These are phyloP conservation scores for Annulohypoxylon truncatum DNA, from an alignment of 2,329 filamentous ascomycete species.

Conservation along the genomic window DNA sequence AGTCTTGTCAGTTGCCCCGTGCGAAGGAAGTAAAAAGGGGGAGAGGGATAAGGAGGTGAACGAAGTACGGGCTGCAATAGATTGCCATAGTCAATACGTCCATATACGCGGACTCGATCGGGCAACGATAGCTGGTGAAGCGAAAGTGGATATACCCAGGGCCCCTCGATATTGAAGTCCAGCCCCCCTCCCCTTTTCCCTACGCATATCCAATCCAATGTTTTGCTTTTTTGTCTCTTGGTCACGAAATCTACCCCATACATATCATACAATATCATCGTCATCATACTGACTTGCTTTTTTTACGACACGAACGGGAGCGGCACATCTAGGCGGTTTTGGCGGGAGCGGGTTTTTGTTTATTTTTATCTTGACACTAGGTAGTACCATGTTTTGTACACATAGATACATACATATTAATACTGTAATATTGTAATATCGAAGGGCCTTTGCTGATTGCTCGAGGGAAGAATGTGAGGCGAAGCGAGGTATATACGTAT, in stretches of 20 bases:
- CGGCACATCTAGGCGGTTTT: conserved; percentile 8
- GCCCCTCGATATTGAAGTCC: neutral
- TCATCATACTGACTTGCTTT: neutral
- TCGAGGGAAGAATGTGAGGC: neutral
- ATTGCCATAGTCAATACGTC: neutral
- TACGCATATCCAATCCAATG: neutral
- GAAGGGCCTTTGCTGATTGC: neutral
- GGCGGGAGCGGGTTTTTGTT: neutral
- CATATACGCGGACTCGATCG: neutral
- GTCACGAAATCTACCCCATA: conserved; percentile 22
- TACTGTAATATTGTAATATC: conserved; percentile 23
- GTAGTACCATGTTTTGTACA: neutral
- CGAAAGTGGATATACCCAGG: conserved; percentile 22
- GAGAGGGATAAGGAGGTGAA: neutral
- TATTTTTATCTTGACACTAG: neutral
- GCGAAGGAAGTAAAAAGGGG: neutral
- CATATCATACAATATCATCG: neutral
- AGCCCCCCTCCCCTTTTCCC: neutral
- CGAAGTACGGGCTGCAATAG: neutral
- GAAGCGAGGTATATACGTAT: neutral
- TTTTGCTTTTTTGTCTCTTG: conserved; percentile 14
- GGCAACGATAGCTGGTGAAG: conserved; percentile 3
- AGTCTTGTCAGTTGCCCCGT: conserved; percentile 2
- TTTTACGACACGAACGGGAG: conserved; percentile 20
- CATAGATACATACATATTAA: neutral